Base-by-base conservation (phyloP, 257 asterid species). In the Gynochthodes officinalis region DNA sequence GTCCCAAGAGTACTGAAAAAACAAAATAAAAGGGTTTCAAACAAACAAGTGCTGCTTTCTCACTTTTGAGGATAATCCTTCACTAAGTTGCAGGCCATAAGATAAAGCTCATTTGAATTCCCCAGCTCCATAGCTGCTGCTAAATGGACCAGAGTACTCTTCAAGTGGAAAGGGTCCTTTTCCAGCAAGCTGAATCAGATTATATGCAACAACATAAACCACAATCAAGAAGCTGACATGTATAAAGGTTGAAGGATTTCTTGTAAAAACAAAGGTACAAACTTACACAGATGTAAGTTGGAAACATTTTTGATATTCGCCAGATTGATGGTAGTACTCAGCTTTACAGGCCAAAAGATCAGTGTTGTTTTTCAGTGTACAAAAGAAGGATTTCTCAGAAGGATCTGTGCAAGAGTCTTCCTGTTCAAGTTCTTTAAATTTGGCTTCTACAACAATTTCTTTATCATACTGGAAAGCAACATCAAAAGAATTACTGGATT, bases 51-150 rank as follows among this genome's bases (percentile, higher is more conserved):
- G 23, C n/a, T 21, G 54, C 46, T 32, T 82, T 80, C 97, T 95
- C 85, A 95, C 98, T 92, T 89, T 77, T 92, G 96, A 76, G 99
- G 99, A 79, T 93, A 90, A 87, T 95, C 99, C 85, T 92, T 95
- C 77, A 91, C 98, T 80, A 95, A 87, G 85, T 95, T 95, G 92
- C 97, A 90, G 37, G 99, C 91, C 98, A 95, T 87, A 71, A 95
- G 92, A 86, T 95, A 95, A 69, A 95, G 97, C 84, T 95, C 99
- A 75, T 95, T 91, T 64, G 98, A 84, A 82, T 91, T 93, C 55
- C 97, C 99, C 79, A 95, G 97, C 86, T 90, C 98, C 99, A 95
- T 90, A 42, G 98, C 98, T 60, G 98, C 98, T 37, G 97, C 96
- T 82, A 95, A 85, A 87, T 95, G 99, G 70, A 95, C 97, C 80